These are phyloP conservation scores for Botrytis byssoidea DNA, from an alignment of 2,329 filamentous ascomycete genomes.

Conservation along the genomic window DNA sequence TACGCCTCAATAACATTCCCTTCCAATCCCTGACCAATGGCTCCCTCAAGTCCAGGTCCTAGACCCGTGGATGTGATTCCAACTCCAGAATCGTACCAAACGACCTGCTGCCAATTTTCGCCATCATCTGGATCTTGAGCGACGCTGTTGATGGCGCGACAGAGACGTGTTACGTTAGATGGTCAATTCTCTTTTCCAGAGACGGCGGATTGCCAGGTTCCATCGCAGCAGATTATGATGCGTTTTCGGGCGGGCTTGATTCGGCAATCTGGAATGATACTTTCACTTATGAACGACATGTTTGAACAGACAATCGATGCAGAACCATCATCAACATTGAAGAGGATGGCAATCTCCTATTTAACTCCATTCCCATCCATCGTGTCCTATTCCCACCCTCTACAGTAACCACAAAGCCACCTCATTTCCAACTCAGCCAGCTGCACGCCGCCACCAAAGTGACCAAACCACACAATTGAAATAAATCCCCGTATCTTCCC, in stretches of 20 bases:
- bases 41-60: background rate
- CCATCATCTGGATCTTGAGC: background rate
- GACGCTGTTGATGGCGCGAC: conserved; percentile 12
- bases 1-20: conserved; percentile 35
- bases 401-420: background rate
- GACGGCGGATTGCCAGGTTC: conserved; percentile 17
- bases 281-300: background rate
- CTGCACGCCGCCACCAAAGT: background rate
- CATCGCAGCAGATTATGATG: conserved; percentile 14
- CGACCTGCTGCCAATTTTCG: background rate
- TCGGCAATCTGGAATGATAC: background rate
- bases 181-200: conserved; percentile 1
- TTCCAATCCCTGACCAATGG: conserved; percentile 20
- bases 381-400: background rate
- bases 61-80: conserved; percentile 7
- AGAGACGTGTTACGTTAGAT: conserved; percentile 11
- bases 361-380: background rate
- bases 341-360: background rate
- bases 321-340: background rate
- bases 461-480: background rate
- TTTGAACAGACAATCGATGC: background rate
- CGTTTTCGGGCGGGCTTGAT: background rate
- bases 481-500: background rate
- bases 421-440: background rate
- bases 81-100: conserved; percentile 22